A percentile compares a stretch with the other conserved stretches of the same genome.
Conservation (phyloP, 2,329 filamentous ascomycete species). For the Aureobasidium sp. region DNA sequence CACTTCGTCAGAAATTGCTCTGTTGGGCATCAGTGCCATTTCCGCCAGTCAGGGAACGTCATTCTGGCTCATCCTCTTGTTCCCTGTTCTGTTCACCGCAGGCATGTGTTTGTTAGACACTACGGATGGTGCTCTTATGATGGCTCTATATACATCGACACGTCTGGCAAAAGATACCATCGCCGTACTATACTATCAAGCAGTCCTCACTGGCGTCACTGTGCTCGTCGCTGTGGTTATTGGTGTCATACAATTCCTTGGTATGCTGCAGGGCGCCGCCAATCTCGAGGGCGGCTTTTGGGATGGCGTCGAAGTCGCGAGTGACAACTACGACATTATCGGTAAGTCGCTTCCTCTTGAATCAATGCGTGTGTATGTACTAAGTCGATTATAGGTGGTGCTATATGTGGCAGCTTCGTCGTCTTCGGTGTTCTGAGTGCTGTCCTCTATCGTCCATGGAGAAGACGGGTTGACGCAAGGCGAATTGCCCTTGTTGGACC, state of each 20-base stretch:
- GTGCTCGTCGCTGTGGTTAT: conserved; percentile 80
- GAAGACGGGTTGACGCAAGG: conserved; percentile 47
- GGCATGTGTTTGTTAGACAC: conserved; percentile 96
- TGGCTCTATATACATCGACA: conserved; percentile 80
- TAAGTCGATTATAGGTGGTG: conserved; percentile 43
- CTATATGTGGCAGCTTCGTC: conserved; percentile 79
- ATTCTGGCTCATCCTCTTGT: conserved; percentile 90
- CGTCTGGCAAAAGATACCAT: conserved; percentile 71
- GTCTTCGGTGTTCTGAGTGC: conserved; percentile 69
- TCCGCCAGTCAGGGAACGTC: conserved; percentile 79
- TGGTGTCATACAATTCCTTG: conserved; percentile 76
- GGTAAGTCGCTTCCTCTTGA: conserved; percentile 38
- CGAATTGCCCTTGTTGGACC: conserved; percentile 4
- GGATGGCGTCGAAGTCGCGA: conserved; percentile 71
- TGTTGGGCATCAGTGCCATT: conserved; percentile 83
- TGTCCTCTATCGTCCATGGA: conserved; percentile 73
- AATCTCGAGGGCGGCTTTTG: conserved; percentile 74
- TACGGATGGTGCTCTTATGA: conserved; percentile 88
- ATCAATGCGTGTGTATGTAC: background rate
- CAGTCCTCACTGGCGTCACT: conserved; percentile 76
- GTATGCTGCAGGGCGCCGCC: conserved; percentile 68
- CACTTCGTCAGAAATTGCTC: conserved; percentile 86
- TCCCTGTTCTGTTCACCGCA: conserved; percentile 82
- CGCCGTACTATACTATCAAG: conserved; percentile 91
- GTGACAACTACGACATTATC: conserved; percentile 78